These are phyloP conservation scores for Fusarium sp. DNA, from an alignment of 2,329 filamentous ascomycete species.

Conservation along the genomic window DNA sequence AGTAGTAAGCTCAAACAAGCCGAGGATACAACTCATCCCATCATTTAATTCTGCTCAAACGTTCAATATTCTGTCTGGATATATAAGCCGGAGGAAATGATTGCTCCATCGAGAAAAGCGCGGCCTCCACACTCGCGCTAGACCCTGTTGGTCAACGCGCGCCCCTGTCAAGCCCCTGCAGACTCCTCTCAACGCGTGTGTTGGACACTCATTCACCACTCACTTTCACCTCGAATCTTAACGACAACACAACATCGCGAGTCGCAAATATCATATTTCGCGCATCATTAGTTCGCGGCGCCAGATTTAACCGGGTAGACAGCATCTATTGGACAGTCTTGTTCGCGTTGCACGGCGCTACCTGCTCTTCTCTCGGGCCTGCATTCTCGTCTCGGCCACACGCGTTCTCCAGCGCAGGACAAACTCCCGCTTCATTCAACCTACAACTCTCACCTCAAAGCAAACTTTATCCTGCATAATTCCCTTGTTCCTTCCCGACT, in stretches of 20 bases:
- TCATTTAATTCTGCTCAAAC: background rate
- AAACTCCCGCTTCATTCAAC: conserved; percentile 32
- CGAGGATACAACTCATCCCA: background rate
- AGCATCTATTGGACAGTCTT: background rate
- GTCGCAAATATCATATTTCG: conserved; percentile 17
- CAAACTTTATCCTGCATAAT: conserved; percentile 9
- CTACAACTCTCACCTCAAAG: conserved; percentile 1
- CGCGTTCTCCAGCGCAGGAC: conserved; percentile 28
- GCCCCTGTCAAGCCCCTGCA: conserved; percentile 36
- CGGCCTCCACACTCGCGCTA: conserved; percentile 20
- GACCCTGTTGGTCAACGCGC: conserved; percentile 30
- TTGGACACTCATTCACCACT: conserved; percentile 35
- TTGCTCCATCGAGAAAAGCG: conserved; percentile 11
- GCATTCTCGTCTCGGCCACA: conserved; percentile 29
- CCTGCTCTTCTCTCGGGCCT: conserved; percentile 13
- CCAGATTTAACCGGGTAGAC: background rate
- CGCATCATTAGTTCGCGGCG: background rate
- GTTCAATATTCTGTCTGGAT: background rate
- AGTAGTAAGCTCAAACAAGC: background rate
- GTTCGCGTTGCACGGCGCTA: conserved; percentile 4
- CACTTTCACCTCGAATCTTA: conserved; percentile 26
- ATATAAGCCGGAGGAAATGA: background rate
- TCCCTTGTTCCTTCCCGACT: background rate
- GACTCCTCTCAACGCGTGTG: conserved; percentile 37
- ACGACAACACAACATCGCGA: conserved; percentile 28